Percentiles rank a stretch among this genome's conserved stretches.
phyloP scores from a whole-genome alignment of 164 flowering plant species.

The Chimonanthus salicifolius region DNA sequence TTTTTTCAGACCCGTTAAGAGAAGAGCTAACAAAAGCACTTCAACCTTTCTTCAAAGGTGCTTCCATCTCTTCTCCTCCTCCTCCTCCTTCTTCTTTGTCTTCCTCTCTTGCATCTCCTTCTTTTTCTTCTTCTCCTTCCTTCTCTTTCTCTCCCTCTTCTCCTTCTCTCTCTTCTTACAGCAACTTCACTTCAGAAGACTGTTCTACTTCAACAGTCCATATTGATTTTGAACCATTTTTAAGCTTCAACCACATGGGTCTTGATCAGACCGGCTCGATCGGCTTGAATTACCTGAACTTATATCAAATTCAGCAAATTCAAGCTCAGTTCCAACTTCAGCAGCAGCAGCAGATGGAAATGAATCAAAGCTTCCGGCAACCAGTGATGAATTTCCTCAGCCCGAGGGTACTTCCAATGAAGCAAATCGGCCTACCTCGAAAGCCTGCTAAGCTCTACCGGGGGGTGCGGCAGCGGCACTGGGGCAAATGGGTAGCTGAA shows the following conservation, averaged over 20 bases:
- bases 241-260: slow-evolving; percentile 17
- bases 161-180: slow-evolving; percentile 13
- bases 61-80: slow-evolving; percentile 29
- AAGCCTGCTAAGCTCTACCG: too few species aligned
- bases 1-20: slow-evolving; percentile 28
- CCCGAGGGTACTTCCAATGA: too few species aligned
- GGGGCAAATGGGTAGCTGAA: too few species aligned
- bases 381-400: too few species aligned
- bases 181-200: slow-evolving; percentile 13
- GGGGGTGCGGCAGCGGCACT: too few species aligned
- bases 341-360: slow-evolving; percentile 17
- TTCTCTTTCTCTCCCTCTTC: slow-evolving; percentile 11
- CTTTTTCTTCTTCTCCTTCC: slow-evolving; percentile 15
- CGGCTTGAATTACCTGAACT: slow-evolving; percentile 39
- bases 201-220: slow-evolving; percentile 30
- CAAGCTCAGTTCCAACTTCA: slow-evolving; percentile 49
- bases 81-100: background rate
- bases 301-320: slow-evolving; percentile 27
- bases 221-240: slow-evolving; percentile 15
- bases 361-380: slow-evolving; percentile 29
- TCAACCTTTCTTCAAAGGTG: slow-evolving; percentile 82
- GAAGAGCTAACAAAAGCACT: slow-evolving; percentile 90
- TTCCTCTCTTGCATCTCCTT: too few species aligned
- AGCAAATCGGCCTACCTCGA: too few species aligned
- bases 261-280: slow-evolving; percentile 28